Conservation (phyloP, 306 rosid species). For the Trifolium dubium region DNA sequence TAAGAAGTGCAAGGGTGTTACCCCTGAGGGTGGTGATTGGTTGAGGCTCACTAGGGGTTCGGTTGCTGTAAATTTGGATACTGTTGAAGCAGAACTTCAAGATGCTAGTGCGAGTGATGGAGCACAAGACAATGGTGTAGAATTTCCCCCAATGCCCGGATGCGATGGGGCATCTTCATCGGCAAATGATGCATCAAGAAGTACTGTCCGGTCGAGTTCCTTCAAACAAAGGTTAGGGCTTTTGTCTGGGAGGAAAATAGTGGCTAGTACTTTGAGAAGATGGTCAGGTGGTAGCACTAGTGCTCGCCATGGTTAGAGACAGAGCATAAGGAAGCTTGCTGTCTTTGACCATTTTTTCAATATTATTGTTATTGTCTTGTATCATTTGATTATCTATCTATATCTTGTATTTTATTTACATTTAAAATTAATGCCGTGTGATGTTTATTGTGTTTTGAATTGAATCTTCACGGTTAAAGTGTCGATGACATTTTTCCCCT, state of each 20-base stretch:
- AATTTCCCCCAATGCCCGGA: conserved; percentile 56
- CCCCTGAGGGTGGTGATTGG: conserved; percentile 80
- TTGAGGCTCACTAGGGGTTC: conserved; percentile 69
- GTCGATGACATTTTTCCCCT: conserved; percentile 28
- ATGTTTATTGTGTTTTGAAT: conserved; percentile 56
- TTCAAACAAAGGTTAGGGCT: conserved; percentile 83
- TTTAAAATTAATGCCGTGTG: conserved; percentile 59
- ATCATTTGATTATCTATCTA: conserved; percentile 52
- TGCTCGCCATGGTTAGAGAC: conserved; percentile 60
- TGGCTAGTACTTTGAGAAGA: conserved; percentile 83
- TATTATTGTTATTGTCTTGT: conserved; percentile 40
- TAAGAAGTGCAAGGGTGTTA: conserved; percentile 89
- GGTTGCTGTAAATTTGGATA: conserved; percentile 85
- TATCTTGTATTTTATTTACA: conserved; percentile 41
- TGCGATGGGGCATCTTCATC: conserved; percentile 40
- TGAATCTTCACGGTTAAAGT: conserved; percentile 61
- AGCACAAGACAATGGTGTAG: conserved; percentile 66
- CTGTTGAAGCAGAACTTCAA: conserved; percentile 66
- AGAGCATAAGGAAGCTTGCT: conserved; percentile 35
- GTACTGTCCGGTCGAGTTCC: conserved; percentile 61
- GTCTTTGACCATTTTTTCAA: conserved; percentile 47
- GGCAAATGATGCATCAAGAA: conserved; percentile 52
- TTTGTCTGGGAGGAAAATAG: conserved; percentile 67
- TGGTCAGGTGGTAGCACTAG: conserved; percentile 71
- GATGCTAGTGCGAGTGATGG: conserved; percentile 92